phyloP scores from a whole-genome alignment of 2,329 filamentous ascomycete species.

The Phaeosphaeriaceae sp. region DNA sequence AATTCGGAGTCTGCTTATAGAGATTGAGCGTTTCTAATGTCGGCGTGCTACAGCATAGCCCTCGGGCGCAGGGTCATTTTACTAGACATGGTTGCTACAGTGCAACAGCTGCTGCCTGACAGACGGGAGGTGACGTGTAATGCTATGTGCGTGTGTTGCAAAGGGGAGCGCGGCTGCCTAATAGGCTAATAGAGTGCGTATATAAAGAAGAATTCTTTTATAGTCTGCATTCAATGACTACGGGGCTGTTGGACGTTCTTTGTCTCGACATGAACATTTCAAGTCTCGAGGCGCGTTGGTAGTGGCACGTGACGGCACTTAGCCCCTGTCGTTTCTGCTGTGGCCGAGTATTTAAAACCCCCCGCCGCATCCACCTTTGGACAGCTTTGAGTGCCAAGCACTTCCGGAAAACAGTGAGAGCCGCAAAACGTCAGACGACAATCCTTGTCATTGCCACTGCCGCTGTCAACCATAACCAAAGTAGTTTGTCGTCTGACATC shows the following conservation, averaged over 20 bases:
- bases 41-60: constrained; percentile 9
- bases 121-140: not conserved
- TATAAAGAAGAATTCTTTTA: not conserved
- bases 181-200: not conserved
- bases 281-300: not conserved
- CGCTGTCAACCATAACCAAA: not conserved
- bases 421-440: constrained; percentile 22
- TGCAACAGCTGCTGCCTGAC: too few relatives aligned
- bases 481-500: not conserved
- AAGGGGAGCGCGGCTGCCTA: too few relatives aligned
- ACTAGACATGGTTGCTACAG: not conserved
- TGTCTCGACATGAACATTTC: not conserved
- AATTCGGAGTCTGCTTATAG: constrained; percentile 27
- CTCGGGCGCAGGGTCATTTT: not conserved
- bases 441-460: constrained; percentile 10
- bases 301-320: constrained; percentile 4
- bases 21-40: constrained; percentile 19
- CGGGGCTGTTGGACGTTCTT: not conserved
- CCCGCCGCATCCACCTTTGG: not conserved
- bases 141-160: not conserved
- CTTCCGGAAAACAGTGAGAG: constrained; percentile 11
- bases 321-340: not conserved
- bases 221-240: not conserved
- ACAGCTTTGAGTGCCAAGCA: constrained; percentile 1
- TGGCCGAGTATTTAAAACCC: constrained; percentile 1